Base-by-base conservation (phyloP, 768 basidiomycete genomes). In the Mycena amicta region DNA sequence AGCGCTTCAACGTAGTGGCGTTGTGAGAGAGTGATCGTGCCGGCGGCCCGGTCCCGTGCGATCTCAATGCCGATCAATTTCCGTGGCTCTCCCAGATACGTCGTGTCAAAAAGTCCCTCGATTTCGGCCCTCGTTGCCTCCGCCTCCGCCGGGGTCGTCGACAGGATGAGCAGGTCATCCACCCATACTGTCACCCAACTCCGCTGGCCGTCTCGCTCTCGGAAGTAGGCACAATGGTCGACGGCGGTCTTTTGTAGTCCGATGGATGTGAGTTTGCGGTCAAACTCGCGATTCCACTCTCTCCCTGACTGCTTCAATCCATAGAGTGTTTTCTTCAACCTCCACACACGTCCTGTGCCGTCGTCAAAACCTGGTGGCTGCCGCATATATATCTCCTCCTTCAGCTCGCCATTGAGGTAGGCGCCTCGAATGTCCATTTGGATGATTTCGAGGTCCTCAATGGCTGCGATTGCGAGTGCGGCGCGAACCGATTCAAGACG, bases 221-320 rank as follows among this genome's bases (percentile, higher is more conserved):
- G 51, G 22, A 60, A 50, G 43, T 69, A 71, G 1, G 66, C 64
- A 37, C 71, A 71, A 0, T 59, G 63, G 30, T 75, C 68, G 1
- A 64, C 55, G 1, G 49, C 23, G 1, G 58, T 30, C 18, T 37
- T 29, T 13, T 33, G 52, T 53, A 70, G 73, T 3, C 64, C 65
- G 3, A 68, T 55, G 2, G 41, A 45, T 5, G 53, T 62, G n/a
- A 76, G 53, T 16, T 53, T 20, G 2, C 50, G 8, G 25, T 65
- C 52, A 4, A 77, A 49, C 43, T 71, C 50, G 4, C 65, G 29
- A 49, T 76, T 69, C 73, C 71, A 77, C 50, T 70, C 57, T 2
- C 55, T 53, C 6, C 59, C 54, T 23, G 59, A 55, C 39, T 60
- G 59, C 39, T 52, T 52, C 12, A 61, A 37, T 22, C 59, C 59